phyloP scores from a whole-genome alignment of 345 rosid genomes.

The Trapa bicornis region DNA sequence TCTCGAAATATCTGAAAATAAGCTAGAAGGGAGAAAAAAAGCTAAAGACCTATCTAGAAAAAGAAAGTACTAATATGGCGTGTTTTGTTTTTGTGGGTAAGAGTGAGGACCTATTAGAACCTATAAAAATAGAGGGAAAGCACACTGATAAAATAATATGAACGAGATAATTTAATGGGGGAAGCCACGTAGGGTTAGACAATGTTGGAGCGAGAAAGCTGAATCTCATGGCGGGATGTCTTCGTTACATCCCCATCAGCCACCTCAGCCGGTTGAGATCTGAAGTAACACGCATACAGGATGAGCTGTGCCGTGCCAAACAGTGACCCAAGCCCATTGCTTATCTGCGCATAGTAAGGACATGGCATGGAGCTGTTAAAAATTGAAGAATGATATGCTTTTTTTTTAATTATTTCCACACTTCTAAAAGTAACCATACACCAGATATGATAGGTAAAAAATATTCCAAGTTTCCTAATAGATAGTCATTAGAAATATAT shows the following conservation, averaged over 20 bases:
- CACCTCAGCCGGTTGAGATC: slow-evolving; percentile 17
- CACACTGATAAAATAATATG: too few species aligned
- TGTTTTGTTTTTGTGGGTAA: too few species aligned
- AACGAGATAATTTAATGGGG: neutral
- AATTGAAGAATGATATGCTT: too few species aligned
- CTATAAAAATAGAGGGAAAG: neutral
- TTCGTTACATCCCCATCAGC: slow-evolving; percentile 10
- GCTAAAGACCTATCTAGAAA: too few species aligned
- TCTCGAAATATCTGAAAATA: neutral
- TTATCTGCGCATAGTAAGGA: slow-evolving; percentile 19
- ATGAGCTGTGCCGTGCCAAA: slow-evolving; percentile 27
- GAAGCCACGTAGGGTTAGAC: neutral
- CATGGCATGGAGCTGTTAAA: neutral
- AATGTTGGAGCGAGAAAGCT: slow-evolving; percentile 6
- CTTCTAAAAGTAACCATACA: too few species aligned
- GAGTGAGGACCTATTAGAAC: too few species aligned
- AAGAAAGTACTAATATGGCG: too few species aligned
- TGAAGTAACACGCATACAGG: slow-evolving; percentile 23
- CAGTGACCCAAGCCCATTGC: slow-evolving; percentile 48
- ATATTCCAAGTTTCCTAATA: too few species aligned
- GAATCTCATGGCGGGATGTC: slow-evolving; percentile 19
- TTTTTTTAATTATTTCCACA: too few species aligned
- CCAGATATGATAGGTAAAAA: too few species aligned
- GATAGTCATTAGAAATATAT: too few species aligned
- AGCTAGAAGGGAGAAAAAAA: neutral